Base-by-base conservation (phyloP, 345 rosid genomes). In the Kandelia obovata region DNA sequence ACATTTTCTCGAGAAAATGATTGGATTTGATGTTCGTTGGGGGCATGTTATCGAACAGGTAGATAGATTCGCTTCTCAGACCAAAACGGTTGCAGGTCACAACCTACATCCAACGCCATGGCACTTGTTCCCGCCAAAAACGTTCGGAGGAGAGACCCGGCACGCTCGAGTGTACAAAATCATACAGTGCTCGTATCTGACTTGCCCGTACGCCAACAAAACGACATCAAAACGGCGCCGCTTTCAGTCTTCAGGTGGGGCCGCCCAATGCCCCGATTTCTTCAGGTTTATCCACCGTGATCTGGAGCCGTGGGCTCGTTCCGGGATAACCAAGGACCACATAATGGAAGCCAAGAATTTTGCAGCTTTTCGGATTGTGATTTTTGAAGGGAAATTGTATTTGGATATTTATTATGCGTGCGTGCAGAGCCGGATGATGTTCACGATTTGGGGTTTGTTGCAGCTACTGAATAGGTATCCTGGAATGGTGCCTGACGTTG, bases 51-150 rank as follows among this genome's bases (percentile, higher is more conserved):
- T 76, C 81, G 75, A 78, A 65, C 87, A 86, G 89, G 89, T 87
- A 1, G 96, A 91, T 21, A 78, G 80, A 60, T 84, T 87, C 59
- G 87, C 84, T 27, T 80, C 88, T 7, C 82, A 70, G 51, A 91
- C 92, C 25, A 88, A 86, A 75, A 91, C 98, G 0, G 71, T 89
- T 0, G 96, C 83, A 0, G 98, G 98, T 4, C 97, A 94, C 82
- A 94, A 94, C 87, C 71, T 94, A 53, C 84, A 85, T 37, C 98
- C 98, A 25, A 89, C 97, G 23, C 98, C 98, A 28, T 94, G 98
- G 98, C 98, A 94, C 67, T 9, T 78, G 27, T 94, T 94, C 71
- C 91, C 96, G 5, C 81, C 84, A 3, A 89, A 76, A 72, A 66
- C 69, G 56, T 89, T 89, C 81, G 68, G 58, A 32, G 87, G 82